Base-by-base conservation (phyloP, 768 basidiomycete species). In the Mrakia gelida region DNA sequence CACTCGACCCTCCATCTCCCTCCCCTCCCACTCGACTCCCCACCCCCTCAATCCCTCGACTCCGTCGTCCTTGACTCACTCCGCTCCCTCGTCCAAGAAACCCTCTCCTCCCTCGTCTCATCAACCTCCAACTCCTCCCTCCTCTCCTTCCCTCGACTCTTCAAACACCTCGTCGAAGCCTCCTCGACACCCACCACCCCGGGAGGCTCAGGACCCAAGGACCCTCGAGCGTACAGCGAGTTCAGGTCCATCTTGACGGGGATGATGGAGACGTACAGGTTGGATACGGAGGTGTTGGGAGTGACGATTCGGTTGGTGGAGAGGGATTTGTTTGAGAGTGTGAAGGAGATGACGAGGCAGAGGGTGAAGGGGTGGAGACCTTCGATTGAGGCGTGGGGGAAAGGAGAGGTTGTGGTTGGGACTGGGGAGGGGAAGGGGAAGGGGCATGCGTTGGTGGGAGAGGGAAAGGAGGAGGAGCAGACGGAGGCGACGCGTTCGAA, bases 181-280 rank as follows among this genome's bases (percentile, higher is more conserved):
- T 87, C 90, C 7, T 86, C 90, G 1, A 84, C 86, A 41, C 84
- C 87, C 21, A 82, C 85, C 1, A 86, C 87, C 32, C 88, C 89
- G 49, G 89, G 90, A 18, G n/a, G 41, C 18, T 18, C 54, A 30
- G 30, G 70, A 32, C 23, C 49, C 26, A 89, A 90, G 38, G 28
- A n/a, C 41, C 9, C 41, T 38, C 45, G 81, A 21, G 82, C 84
- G 0, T 98, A 98, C 84, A 90, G 91, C 30, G 95, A 98, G 84
- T 96, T 98, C 84, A 88, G 94, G 65, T 88, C 89, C 16, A 95
- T 99, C 79, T 87, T 99, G 43, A 91, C 90, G 0, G 92, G 93
- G n/a, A 99, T 98, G 93, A 85, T 98, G 81, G 94, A 96, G 82
- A 92, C 94, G 2, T 98, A 98, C 85, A 90, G 91, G 56, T 90